Evolutionary conservation across 2,329 filamentous ascomycete species (phyloP), one percentile per base, ranked within the genome.

Genomic region (Alternaria burnsii): DNA sequence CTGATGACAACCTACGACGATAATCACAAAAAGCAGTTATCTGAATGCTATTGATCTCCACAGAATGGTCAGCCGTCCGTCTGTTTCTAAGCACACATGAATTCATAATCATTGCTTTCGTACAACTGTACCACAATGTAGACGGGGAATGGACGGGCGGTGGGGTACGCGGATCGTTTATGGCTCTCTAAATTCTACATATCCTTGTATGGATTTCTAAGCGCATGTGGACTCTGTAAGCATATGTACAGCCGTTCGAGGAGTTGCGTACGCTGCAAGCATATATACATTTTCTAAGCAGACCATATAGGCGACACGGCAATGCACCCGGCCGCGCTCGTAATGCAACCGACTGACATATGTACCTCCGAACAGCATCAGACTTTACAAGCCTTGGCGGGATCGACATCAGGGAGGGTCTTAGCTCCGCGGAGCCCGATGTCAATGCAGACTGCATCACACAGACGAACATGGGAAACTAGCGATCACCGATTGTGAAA

Each of bases 221-320:
- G 30, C 32, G 20, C 16, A 24, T 34, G 20, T 12, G 16, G 36
- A 36, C 30, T 22, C 40, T 12, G 9, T 14, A 12, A 14, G 40
- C 18, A 2, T 10, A 41, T 41, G 40, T 22, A 14, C 11, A 11
- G 24, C 18, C 14, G 12, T 26, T 40, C 6, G 20, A 22, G 40
- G n/a, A 22, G 0, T 5, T 0, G 40, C 10, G n/a, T 12, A 22
- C 10, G 10, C 16, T 50, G 18, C 18, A 26, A 30, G 28, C 20
- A 48, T 48, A 18, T 36, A 36, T 24, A n/a, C 16, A 38, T 24
- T 53, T 58, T 58, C 41, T 32, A 54, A 58, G 50, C 50, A 40
- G 16, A 40, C 44, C 52, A 52, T 46, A 46, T 59, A 59, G 52
- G 57, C 57, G 52, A 59, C 20, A 51, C 24, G 46, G 32, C 28